Percentiles rank a stretch among this genome's conserved stretches.
phyloP scores from a whole-genome alignment of 2,329 filamentous ascomycete genomes.

The Botrytis tulipae region DNA sequence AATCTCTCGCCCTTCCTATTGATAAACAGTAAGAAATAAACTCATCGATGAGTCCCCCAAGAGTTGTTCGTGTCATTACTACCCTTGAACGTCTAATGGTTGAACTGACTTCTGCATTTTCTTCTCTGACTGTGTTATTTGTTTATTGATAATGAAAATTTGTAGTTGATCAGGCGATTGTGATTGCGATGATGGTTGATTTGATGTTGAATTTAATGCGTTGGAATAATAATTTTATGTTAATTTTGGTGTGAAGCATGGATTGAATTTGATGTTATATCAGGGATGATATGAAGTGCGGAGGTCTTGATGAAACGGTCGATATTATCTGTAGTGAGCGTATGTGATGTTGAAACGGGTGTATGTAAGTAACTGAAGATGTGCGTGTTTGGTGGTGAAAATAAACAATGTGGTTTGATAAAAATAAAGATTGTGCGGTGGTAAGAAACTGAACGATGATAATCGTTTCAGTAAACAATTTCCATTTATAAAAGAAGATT shows the following conservation, averaged over 20 bases:
- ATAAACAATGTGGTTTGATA: no score
- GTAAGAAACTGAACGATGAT: background rate
- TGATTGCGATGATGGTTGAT: background rate
- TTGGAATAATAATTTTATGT: background rate
- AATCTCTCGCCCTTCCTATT: background rate
- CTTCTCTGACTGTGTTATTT: background rate
- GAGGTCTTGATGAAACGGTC: background rate
- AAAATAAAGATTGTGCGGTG: background rate
- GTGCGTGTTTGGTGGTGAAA: no score
- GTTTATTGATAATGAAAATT: background rate
- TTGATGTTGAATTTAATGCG: background rate
- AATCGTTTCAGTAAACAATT: background rate
- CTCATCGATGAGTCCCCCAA: conserved; percentile 4
- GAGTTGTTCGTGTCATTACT: conserved; percentile 17
- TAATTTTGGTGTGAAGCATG: background rate
- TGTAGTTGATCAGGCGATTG: background rate
- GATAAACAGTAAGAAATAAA: conserved; percentile 11
- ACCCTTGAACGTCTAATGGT: conserved; percentile 10
- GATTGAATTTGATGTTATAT: background rate
- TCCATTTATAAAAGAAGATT: background rate
- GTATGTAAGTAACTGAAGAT: background rate
- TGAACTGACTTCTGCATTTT: conserved; percentile 8
- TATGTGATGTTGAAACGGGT: background rate
- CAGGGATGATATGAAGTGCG: fast-evolving
- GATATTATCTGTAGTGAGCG: background rate